These are phyloP conservation scores for Elsinoe ampelina DNA, from an alignment of 2,329 filamentous ascomycete genomes.

Conservation along the genomic window DNA sequence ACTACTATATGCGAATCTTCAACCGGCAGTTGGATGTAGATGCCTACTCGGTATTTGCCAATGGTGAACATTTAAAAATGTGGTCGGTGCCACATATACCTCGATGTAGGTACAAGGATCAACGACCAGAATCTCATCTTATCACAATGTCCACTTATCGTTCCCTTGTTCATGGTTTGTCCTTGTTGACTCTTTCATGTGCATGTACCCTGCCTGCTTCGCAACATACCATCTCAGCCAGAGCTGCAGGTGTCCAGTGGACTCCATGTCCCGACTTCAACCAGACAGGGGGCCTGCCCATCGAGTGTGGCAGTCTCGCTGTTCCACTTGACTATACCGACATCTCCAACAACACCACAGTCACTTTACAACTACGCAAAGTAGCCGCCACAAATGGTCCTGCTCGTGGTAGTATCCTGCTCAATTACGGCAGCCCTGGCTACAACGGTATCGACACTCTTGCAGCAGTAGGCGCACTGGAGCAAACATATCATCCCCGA, in stretches of 20 bases:
- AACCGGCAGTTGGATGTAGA: not conserved
- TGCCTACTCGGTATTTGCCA: too few relatives aligned
- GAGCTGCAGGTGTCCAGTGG: not conserved
- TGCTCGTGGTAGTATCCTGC: constrained; percentile 18
- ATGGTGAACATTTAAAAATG: too few relatives aligned
- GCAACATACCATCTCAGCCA: not conserved
- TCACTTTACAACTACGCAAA: constrained; percentile 18
- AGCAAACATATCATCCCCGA: constrained; percentile 18
- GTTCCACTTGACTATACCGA: constrained; percentile 17
- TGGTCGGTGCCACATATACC: too few relatives aligned
- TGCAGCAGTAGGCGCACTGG: not conserved
- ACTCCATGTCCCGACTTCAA: not conserved
- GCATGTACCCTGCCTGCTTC: not conserved
- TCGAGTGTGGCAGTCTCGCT: not conserved
- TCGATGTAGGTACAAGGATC: too few relatives aligned
- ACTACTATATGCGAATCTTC: not conserved
- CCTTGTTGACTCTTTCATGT: not conserved
- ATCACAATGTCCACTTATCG: not conserved
- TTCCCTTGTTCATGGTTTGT: not conserved
- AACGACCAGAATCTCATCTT: not conserved
- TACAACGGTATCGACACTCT: constrained; percentile 14
- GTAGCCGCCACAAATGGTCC: constrained; percentile 18
- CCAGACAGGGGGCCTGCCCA: not conserved
- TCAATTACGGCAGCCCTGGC: constrained; percentile 23
- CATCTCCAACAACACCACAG: not conserved